Evolutionary conservation across 2,329 filamentous ascomycete genomes (phyloP).

Genomic region (Didymella pinodella): DNA sequence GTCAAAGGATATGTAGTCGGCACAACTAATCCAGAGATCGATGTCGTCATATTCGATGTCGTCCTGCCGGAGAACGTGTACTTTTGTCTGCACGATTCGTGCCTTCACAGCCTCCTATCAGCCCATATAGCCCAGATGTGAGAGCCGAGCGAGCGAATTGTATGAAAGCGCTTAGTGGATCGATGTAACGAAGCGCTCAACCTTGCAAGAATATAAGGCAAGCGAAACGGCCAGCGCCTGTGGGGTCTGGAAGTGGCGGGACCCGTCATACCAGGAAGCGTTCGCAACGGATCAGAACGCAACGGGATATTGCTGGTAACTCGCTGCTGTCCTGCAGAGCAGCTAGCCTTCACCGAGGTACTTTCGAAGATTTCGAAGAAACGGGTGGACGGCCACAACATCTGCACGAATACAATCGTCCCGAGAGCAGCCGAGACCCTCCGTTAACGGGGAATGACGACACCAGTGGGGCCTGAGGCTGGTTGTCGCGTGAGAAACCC

Average conservation of each 20-base stretch:
- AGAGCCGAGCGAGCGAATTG: neutral
- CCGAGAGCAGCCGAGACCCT: neutral
- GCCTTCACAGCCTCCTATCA: neutral
- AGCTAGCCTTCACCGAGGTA: slow-evolving; percentile 1
- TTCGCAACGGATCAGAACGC: neutral
- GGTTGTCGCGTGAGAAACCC: neutral
- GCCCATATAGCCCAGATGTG: neutral
- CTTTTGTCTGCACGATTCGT: neutral
- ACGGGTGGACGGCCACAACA: neutral
- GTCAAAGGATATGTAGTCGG: slow-evolving; percentile 2
- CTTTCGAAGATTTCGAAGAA: neutral
- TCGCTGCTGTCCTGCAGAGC: neutral
- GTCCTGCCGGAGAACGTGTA: neutral
- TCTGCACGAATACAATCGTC: slow-evolving; percentile 1
- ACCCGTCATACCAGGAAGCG: slow-evolving; percentile 1
- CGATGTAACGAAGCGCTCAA: neutral
- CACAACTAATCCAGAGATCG: neutral
- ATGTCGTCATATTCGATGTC: slow-evolving; percentile 13
- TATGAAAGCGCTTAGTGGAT: neutral
- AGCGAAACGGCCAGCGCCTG: neutral
- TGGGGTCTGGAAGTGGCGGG: slow-evolving; percentile 1
- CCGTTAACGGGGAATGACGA: slow-evolving; percentile 4
- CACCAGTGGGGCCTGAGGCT: slow-evolving; percentile 10
- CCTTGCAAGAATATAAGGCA: neutral
- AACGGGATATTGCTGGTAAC: neutral